Conservation (phyloP, 1,284 basidiomycete species). For the Boletus holoroseus region DNA sequence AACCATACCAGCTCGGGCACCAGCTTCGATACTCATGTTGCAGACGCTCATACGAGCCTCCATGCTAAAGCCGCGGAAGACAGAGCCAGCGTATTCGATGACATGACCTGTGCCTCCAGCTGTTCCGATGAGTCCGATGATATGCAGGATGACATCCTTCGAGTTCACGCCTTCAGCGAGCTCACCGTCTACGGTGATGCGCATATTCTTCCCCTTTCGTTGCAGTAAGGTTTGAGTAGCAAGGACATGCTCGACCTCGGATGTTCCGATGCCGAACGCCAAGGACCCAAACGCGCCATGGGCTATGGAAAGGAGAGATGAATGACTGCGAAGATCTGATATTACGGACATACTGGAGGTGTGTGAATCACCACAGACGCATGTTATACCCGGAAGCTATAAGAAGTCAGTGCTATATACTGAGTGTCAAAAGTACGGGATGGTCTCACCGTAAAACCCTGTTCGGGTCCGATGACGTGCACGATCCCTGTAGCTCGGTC, state of each 20-base stretch:
- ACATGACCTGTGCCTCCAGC: constrained; percentile 92
- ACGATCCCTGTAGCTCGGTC: constrained; percentile 67
- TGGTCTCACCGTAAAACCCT: constrained; percentile 79
- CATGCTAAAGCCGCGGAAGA: constrained; percentile 90
- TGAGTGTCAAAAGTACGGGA: neutral
- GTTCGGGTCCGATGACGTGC: constrained; percentile 93
- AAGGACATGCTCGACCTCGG: constrained; percentile 95
- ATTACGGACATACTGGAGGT: constrained; percentile 64
- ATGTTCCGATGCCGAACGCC: constrained; percentile 95
- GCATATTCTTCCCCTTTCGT: constrained; percentile 94
- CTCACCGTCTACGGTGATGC: constrained; percentile 83
- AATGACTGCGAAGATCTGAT: neutral
- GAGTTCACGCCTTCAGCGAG: constrained; percentile 86
- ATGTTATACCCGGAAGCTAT: constrained; percentile 89
- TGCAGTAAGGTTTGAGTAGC: constrained; percentile 93
- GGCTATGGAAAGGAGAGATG: constrained; percentile 41
- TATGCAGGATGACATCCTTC: constrained; percentile 93
- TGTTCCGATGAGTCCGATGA: constrained; percentile 91
- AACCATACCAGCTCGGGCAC: constrained; percentile 93
- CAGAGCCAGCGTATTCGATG: constrained; percentile 90
- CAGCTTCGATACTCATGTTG: constrained; percentile 98
- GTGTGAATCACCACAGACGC: constrained; percentile 95
- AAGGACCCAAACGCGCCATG: constrained; percentile 96
- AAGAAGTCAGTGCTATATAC: neutral
- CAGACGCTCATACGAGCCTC: constrained; percentile 96